phyloP scores from a whole-genome alignment of 225 moss, liverwort and hornwort species.

The Marchantia paleacea region DNA sequence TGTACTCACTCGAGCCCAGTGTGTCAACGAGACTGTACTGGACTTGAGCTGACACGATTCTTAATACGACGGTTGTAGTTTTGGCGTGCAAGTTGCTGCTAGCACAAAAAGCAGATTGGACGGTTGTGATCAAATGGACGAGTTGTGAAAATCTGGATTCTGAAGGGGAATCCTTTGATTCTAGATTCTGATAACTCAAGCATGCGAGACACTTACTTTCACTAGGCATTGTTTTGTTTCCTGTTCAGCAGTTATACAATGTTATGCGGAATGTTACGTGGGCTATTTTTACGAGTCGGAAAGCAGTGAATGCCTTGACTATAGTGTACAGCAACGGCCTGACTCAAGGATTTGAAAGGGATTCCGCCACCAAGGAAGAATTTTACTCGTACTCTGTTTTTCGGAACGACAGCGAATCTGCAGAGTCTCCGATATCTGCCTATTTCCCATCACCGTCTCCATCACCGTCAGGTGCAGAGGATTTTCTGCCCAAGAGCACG shows the following conservation, averaged over 20 bases:
- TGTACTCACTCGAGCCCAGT: background rate
- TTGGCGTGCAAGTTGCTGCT: background rate
- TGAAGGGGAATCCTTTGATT: too few relatives aligned
- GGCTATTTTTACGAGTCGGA: conserved; percentile 56
- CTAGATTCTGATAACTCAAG: background rate
- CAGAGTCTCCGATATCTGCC: background rate
- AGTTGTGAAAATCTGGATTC: background rate
- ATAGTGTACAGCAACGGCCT: conserved; percentile 58
- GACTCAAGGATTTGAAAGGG: conserved; percentile 56
- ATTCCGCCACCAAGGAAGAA: conserved; percentile 22
- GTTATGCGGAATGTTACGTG: conserved; percentile 63
- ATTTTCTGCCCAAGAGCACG: conserved; percentile 34
- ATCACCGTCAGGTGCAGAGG: conserved; percentile 19
- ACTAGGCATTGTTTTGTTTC: background rate
- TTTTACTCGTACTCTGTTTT: conserved; percentile 45
- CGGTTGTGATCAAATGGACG: background rate
- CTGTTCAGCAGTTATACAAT: conserved; percentile 45
- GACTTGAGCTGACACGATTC: background rate
- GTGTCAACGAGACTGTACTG: background rate
- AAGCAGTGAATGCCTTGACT: conserved; percentile 40
- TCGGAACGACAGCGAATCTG: conserved; percentile 28
- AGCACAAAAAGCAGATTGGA: background rate
- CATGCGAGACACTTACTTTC: conserved; percentile 13
- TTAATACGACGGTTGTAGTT: background rate
- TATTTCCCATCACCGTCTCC: conserved; percentile 2